Evolutionary conservation across 2,329 filamentous ascomycete species (phyloP).

Genomic region (Plectosphaerella cucumerina): DNA sequence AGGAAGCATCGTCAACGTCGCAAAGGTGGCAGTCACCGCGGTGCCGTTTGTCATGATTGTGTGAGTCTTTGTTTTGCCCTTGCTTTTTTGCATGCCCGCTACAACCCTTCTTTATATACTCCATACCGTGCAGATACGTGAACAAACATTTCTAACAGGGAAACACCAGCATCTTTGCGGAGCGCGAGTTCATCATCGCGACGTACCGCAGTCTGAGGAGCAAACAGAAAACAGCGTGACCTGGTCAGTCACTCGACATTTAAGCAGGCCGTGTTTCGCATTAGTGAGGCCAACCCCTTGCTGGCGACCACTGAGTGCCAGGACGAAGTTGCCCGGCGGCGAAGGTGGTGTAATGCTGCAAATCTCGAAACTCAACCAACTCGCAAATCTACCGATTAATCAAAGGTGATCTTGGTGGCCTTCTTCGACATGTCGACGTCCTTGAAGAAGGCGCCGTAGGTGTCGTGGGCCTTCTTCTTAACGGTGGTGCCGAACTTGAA

Average conservation of each 20-base stretch:
- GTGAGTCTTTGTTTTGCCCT: constrained; percentile 44
- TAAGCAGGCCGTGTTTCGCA: no score
- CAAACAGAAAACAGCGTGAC: constrained; percentile 12
- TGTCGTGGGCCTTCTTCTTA: constrained; percentile 96
- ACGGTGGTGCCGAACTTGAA: constrained; percentile 97
- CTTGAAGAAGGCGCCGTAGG: constrained; percentile 94
- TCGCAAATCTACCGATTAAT: constrained; percentile 33
- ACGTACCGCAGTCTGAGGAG: background rate
- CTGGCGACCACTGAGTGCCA: no score
- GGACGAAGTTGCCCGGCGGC: no score
- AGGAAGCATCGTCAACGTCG: constrained; percentile 28
- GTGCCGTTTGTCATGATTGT: constrained; percentile 50
- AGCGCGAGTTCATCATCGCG: constrained; percentile 49
- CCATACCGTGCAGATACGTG: background rate
- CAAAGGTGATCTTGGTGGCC: constrained; percentile 90
- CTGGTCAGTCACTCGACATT: no score
- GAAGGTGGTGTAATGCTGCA: constrained; percentile 10
- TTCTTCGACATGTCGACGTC: constrained; percentile 80
- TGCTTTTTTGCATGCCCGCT: constrained; percentile 8
- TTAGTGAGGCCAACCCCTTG: background rate
- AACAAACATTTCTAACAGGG: constrained; percentile 9
- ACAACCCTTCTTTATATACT: constrained; percentile 5
- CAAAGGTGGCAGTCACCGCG: constrained; percentile 46
- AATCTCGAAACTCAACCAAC: constrained; percentile 2
- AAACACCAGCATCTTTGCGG: constrained; percentile 43